Percentiles rank a stretch among this genome's conserved stretches.
Conservation (phyloP, 805 yeast genomes). For the Suhomyces pyralidae region DNA sequence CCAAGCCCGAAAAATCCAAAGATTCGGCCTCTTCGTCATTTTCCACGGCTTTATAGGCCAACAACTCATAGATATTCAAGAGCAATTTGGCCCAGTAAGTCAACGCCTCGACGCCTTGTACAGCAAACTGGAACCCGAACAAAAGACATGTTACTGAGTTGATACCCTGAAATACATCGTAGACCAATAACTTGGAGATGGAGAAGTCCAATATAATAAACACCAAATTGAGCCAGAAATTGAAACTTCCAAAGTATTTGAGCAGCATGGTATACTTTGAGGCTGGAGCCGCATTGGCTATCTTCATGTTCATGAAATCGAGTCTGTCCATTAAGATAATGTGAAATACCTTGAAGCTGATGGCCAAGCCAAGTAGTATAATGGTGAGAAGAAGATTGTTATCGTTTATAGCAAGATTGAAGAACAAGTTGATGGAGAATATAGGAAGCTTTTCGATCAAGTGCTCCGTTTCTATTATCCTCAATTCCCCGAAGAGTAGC, state of each 20-base stretch:
- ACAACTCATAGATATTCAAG: constrained; percentile 56
- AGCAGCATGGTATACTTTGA: constrained; percentile 21
- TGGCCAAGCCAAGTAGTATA: constrained; percentile 32
- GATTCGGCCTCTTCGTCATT: constrained; percentile 1
- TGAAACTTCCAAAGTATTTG: constrained; percentile 33
- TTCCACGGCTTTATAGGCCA: constrained; percentile 25
- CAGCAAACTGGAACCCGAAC: constrained; percentile 74
- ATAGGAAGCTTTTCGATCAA: constrained; percentile 35
- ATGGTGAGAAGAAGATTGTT: constrained; percentile 54
- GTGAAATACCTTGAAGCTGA: constrained; percentile 62
- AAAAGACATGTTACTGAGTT: constrained; percentile 57
- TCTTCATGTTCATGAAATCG: constrained; percentile 33
- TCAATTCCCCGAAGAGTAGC: constrained; percentile 67
- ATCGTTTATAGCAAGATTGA: constrained; percentile 62
- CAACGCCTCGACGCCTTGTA: constrained; percentile 54
- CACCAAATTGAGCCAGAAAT: constrained; percentile 42
- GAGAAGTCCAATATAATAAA: constrained; percentile 51
- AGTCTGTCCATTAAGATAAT: constrained; percentile 63
- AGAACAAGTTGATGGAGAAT: constrained; percentile 47
- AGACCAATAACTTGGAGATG: constrained; percentile 54
- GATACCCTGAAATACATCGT: constrained; percentile 48
- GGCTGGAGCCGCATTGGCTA: constrained; percentile 16
- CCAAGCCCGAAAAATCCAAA: neutral
- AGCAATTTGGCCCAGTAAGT: constrained; percentile 44
- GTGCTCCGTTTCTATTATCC: constrained; percentile 75